Evolutionary conservation across 441 rosid genomes (phyloP).

Genomic region (Melastoma candidum): DNA sequence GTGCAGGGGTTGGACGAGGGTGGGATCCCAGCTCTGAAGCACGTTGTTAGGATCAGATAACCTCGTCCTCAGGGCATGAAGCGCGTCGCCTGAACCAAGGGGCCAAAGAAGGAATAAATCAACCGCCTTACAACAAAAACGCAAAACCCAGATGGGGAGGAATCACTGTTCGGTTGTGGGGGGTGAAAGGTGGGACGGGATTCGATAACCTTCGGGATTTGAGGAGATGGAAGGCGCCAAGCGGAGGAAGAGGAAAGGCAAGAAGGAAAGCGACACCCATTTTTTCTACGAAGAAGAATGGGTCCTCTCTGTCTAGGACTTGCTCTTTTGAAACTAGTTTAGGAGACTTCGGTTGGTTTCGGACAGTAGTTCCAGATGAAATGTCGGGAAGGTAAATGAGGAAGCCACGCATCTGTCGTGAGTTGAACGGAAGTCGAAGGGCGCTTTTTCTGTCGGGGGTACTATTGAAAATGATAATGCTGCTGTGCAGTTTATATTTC

Average conservation of each 20-base stretch:
- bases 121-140: constrained; percentile 4
- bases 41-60: constrained; percentile 60
- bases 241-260: constrained; percentile 18
- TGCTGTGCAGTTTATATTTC: too few relatives aligned
- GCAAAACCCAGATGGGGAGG: constrained; percentile 2
- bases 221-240: constrained; percentile 33
- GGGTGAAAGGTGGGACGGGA: neutral
- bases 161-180: neutral
- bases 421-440: neutral
- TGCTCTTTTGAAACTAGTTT: neutral
- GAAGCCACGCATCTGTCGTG: neutral
- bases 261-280: constrained; percentile 23
- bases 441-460: too few relatives aligned
- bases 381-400: neutral
- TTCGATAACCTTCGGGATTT: constrained; percentile 47
- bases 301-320: too few relatives aligned
- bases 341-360: neutral
- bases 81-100: constrained; percentile 40
- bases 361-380: neutral
- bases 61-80: constrained; percentile 51
- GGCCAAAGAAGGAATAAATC: constrained; percentile 1
- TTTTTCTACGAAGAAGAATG: neutral
- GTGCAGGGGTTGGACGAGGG: constrained; percentile 73
- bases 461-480: too few relatives aligned
- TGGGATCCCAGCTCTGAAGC: constrained; percentile 78